A percentile compares a stretch with the other conserved stretches of the same genome.
phyloP scores from a whole-genome alignment of 2,329 filamentous ascomycete genomes.

The Camillea tinctor region DNA sequence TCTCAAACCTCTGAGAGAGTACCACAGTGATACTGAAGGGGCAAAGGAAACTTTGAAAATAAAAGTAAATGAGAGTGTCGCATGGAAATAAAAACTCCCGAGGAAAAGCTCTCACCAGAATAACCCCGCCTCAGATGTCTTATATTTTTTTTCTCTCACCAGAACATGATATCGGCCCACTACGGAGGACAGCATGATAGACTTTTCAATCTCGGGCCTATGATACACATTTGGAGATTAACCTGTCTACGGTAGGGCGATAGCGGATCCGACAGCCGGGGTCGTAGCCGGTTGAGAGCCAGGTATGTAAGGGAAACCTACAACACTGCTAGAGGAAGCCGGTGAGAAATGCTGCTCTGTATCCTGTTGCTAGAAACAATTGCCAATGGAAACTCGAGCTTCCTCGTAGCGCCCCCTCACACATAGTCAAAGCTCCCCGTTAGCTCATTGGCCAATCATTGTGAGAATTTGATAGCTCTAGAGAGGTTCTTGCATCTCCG shows the following conservation, averaged over 20 bases:
- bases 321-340: neutral
- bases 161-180: neutral
- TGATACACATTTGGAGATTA: neutral
- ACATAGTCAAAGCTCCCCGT: neutral
- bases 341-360: neutral
- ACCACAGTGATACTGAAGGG: neutral
- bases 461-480: neutral
- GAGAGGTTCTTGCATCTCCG: slow-evolving; percentile 21
- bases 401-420: neutral
- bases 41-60: neutral
- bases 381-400: neutral
- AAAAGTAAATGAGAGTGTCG: neutral
- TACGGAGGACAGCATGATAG: neutral
- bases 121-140: neutral
- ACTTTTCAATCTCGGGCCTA: neutral
- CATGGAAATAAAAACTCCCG: neutral
- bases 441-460: neutral
- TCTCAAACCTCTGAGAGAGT: neutral
- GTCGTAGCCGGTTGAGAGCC: neutral
- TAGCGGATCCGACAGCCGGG: neutral
- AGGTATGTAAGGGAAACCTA: neutral
- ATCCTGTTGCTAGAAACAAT: neutral
- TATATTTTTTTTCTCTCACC: neutral
- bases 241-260: neutral
- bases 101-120: neutral